Evolutionary conservation across 1,139 yeast genomes (phyloP).

Genomic region (Yamadazyma sp.): DNA sequence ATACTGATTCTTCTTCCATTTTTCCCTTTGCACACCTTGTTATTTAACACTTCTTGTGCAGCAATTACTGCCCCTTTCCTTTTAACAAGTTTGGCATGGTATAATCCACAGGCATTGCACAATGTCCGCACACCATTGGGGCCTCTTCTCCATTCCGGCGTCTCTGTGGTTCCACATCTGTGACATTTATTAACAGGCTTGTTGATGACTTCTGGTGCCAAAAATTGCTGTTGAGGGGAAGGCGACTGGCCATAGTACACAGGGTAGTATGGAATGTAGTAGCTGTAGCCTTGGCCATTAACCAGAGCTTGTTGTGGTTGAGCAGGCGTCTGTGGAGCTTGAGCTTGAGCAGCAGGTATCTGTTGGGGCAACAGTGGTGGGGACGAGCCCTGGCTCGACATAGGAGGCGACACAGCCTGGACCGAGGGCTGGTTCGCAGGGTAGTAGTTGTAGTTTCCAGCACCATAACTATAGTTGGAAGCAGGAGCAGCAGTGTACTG

Average conservation of each 20-base stretch:
- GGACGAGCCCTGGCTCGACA: neutral
- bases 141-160: conserved; percentile 93
- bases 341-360: neutral
- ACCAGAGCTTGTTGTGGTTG: neutral
- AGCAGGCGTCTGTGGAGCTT: neutral
- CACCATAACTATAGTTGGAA: conserved; percentile 2
- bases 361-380: conserved; percentile 5
- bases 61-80: conserved; percentile 67
- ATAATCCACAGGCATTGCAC: conserved; percentile 89
- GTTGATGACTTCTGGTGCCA: conserved; percentile 36
- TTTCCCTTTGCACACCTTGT: conserved; percentile 47
- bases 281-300: conserved; percentile 5
- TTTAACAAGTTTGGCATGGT: conserved; percentile 71
- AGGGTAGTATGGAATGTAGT: conserved; percentile 17
- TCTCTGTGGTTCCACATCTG: conserved; percentile 71
- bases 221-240: conserved; percentile 18
- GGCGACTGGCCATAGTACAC: conserved; percentile 15
- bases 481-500: conserved; percentile 6
- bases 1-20: conserved; percentile 45
- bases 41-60: conserved; percentile 47
- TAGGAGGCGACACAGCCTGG: conserved; percentile 6
- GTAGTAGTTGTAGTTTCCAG: conserved; percentile 6
- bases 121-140: conserved; percentile 83
- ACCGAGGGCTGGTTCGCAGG: conserved; percentile 4
- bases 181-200: conserved; percentile 39